Conservation (phyloP, 129 eudicot species). For the Sambucus nigra region DNA sequence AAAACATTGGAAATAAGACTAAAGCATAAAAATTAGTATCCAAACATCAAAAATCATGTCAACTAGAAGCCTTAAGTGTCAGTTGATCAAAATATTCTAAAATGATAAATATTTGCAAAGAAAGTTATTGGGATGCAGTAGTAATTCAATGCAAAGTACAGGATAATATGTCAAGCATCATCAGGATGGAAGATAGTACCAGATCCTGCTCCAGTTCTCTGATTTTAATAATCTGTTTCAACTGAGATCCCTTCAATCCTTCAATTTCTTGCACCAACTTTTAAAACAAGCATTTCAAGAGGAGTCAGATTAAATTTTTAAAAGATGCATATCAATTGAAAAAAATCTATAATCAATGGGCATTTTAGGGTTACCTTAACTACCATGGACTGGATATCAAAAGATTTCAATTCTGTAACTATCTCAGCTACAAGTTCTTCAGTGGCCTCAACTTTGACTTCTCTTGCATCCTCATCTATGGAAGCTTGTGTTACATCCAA, state of each 20-base stretch:
- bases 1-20: too few relatives aligned
- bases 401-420: constrained; percentile 7
- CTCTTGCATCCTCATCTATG: constrained; percentile 1
- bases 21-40: neutral
- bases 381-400: constrained; percentile 21
- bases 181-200: constrained; percentile 28
- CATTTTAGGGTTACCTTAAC: constrained; percentile 20
- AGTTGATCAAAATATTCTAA: too few relatives aligned
- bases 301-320: neutral
- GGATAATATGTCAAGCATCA: neutral
- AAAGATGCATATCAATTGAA: neutral
- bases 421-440: constrained; percentile 1
- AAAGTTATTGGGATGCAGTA: neutral
- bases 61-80: too few relatives aligned
- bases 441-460: neutral
- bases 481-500: constrained; percentile 9
- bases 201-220: constrained; percentile 41
- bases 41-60: neutral
- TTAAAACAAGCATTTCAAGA: constrained; percentile 7
- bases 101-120: too few relatives aligned
- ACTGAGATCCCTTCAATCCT: constrained; percentile 34
- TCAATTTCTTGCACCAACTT: constrained; percentile 49
- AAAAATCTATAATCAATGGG: neutral
- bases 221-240: constrained; percentile 33
- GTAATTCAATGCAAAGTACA: neutral